Percentiles rank a stretch among this genome's conserved stretches.
Conservation (phyloP, 441 rosid genomes). For the Euphorbia celastroides region DNA sequence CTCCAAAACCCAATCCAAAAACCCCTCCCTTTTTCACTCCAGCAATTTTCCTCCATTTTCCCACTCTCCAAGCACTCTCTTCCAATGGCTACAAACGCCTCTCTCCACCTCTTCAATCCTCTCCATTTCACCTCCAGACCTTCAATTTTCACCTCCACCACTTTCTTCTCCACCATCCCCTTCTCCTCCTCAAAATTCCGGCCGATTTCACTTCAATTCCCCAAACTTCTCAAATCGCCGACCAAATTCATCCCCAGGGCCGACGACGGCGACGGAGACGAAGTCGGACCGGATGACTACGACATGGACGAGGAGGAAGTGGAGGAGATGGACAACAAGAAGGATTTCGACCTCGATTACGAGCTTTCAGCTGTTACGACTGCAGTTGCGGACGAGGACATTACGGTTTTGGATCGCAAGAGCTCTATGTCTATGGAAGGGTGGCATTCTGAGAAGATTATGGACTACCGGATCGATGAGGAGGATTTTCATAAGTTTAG, state of each 20-base stretch:
- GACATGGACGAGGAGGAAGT: slow-evolving; percentile 77
- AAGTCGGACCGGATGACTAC: slow-evolving; percentile 60
- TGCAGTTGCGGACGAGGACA: slow-evolving; percentile 45
- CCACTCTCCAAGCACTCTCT: background rate
- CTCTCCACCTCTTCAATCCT: slow-evolving; percentile 28
- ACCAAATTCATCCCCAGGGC: slow-evolving; percentile 40
- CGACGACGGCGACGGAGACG: slow-evolving; percentile 70
- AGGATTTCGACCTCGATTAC: slow-evolving; percentile 84
- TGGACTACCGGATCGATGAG: slow-evolving; percentile 80
- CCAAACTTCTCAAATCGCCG: slow-evolving; percentile 27
- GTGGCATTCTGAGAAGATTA: slow-evolving; percentile 83
- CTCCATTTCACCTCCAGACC: slow-evolving; percentile 22
- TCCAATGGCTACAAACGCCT: slow-evolving; percentile 19
- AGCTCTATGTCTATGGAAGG: slow-evolving; percentile 68
- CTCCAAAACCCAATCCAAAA: slow-evolving; percentile 20
- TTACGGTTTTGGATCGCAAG: slow-evolving; percentile 60
- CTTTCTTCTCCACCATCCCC: slow-evolving; percentile 10
- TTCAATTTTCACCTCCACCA: slow-evolving; percentile 18
- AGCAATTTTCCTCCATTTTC: background rate
- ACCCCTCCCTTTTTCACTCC: background rate
- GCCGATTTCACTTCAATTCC: slow-evolving; percentile 19
- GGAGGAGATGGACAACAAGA: slow-evolving; percentile 83
- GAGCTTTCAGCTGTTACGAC: slow-evolving; percentile 45
- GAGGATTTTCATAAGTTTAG: slow-evolving; percentile 83
- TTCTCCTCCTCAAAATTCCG: slow-evolving; percentile 19